Conservation (phyloP, 257 asterid genomes). For the Solanum ahanhuiri region DNA sequence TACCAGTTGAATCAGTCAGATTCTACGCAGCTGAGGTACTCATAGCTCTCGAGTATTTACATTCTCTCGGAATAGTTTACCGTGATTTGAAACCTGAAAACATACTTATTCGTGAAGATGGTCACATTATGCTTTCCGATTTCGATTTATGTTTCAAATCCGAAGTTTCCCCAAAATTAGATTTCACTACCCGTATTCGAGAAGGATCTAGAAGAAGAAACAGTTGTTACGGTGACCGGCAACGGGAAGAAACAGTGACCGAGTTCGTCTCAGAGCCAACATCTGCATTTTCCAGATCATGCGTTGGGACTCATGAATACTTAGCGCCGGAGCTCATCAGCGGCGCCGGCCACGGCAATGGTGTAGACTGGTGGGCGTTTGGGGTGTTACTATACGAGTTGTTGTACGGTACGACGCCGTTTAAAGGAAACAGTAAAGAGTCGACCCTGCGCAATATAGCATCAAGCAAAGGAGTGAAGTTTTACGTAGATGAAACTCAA, state of each 20-base stretch:
- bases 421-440: constrained; percentile 74
- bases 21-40: constrained; percentile 71
- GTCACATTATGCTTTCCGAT: constrained; percentile 77
- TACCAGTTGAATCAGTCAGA: constrained; percentile 45
- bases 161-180: constrained; percentile 40
- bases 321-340: constrained; percentile 64
- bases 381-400: constrained; percentile 70
- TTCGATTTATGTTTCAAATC: constrained; percentile 68
- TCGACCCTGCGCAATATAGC: constrained; percentile 86
- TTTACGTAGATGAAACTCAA: constrained; percentile 15
- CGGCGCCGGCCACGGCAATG: constrained; percentile 82
- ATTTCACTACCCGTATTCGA: constrained; percentile 11
- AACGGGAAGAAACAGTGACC: constrained; percentile 34
- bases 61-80: constrained; percentile 68
- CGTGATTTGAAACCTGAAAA: constrained; percentile 84
- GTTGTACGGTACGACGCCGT: constrained; percentile 65
- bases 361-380: constrained; percentile 98
- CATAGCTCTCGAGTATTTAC: constrained; percentile 63
- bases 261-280: constrained; percentile 78
- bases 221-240: constrained; percentile 9
- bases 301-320: constrained; percentile 90
- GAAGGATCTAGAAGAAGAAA: neutral
- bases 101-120: constrained; percentile 66
- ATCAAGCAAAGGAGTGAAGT: constrained; percentile 53
- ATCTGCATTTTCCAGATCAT: constrained; percentile 67